Conservation (phyloP, 495 filamentous ascomycete genomes). For the Penicillium fimorum region DNA sequence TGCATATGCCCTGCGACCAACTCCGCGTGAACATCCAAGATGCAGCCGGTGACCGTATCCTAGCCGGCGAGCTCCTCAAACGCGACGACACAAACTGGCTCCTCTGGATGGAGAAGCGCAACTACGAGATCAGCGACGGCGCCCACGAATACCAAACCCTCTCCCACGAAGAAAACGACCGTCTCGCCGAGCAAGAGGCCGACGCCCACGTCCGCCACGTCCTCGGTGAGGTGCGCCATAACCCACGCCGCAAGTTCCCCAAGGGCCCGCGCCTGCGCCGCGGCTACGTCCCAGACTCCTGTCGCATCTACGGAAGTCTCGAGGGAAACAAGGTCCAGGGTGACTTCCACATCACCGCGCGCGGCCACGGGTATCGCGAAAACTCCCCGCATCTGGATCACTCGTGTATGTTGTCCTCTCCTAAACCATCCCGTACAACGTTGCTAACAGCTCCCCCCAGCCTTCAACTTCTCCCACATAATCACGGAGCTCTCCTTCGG, state of each 20-base stretch:
- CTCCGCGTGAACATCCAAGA: constrained; percentile 98
- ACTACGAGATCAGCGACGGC: constrained; percentile 62
- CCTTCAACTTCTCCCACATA: constrained; percentile 98
- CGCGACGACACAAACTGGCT: constrained; percentile 76
- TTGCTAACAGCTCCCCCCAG: constrained; percentile 36
- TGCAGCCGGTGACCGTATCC: constrained; percentile 84
- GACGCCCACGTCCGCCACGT: constrained; percentile 55
- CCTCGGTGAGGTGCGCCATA: constrained; percentile 43
- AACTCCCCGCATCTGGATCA: constrained; percentile 82
- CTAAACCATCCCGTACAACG: neutral
- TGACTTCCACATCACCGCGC: constrained; percentile 96
- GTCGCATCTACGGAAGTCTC: constrained; percentile 84
- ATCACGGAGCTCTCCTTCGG: constrained; percentile 96
- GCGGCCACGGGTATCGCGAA: constrained; percentile 90
- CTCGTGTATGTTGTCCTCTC: constrained; percentile 53
- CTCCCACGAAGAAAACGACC: constrained; percentile 44
- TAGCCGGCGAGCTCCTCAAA: constrained; percentile 71
- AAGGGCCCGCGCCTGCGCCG: constrained; percentile 69
- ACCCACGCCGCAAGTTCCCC: constrained; percentile 53
- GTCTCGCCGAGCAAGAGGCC: constrained; percentile 46
- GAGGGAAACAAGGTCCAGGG: constrained; percentile 96
- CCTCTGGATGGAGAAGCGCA: constrained; percentile 75
- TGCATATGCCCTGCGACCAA: constrained; percentile 85
- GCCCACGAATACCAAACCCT: constrained; percentile 52
- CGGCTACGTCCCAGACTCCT: constrained; percentile 56